Base-by-base conservation (phyloP, 2,329 filamentous ascomycete species). In the Nigrospora oryzae region DNA sequence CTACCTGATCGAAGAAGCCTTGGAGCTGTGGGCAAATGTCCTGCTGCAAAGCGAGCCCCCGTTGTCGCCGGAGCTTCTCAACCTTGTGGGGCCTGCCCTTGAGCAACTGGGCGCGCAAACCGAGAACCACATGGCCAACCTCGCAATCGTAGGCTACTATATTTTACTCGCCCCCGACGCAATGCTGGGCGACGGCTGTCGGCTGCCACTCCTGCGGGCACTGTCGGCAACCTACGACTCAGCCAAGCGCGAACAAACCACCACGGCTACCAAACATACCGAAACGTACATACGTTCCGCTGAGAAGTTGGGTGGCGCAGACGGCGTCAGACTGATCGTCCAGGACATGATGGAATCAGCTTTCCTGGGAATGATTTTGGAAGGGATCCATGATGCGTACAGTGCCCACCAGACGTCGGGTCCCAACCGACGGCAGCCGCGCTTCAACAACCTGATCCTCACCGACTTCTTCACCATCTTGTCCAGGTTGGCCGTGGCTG, bases 1-100 rank as follows among this genome's bases (percentile, higher is more conserved):
- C 2, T 93, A 95, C 56, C 77, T 98, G 11, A 79, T 95, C 12
- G 93, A 97, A 49, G 93, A 98, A 61, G 87, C 89, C 0, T 71
- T 97, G 13, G 90, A 96, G 45, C 76, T 98, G 3, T 97, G 91
- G 91, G 75, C 77, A 32, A 79, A 84, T 2, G 80, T 96, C 11
- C 64, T 90, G 34, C 71, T 72, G 50, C 80, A 88, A 55, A 83
- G 81, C 46, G 72, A 75, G 8, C 66, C 78, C 12, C 81, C 84
- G 1, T 66, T 82, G 3, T 73, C 79, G 1, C 65, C 73, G 0
- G 79, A 81, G 13, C 66, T 90, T n/a, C 62, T 85, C 4, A 68
- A 71, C 4, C 70, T 91, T 33, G 73, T 80, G 3, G 74, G 78
- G n/a, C 66, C 74, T 38, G 73, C 79, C 1, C 75, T 89, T 13